Conservation (phyloP, 768 basidiomycete genomes). For the Dioszegia hungarica region DNA sequence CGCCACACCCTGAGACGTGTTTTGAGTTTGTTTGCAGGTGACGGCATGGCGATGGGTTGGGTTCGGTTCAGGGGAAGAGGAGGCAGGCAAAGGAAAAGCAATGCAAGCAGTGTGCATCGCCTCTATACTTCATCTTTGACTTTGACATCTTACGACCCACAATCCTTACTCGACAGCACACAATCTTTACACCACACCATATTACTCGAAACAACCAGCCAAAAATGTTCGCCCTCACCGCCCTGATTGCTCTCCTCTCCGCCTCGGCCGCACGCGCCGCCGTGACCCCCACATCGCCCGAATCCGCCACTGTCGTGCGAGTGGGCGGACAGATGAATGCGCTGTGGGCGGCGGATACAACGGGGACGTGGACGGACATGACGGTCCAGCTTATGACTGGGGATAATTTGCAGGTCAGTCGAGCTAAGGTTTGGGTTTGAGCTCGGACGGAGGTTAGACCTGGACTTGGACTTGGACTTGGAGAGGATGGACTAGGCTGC, state of each 20-base stretch:
- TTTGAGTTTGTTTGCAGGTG: neutral
- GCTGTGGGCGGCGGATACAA: slow-evolving; percentile 8
- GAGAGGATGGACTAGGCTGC: neutral
- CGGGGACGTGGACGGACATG: slow-evolving; percentile 6
- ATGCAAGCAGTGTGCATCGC: no score
- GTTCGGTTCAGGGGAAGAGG: no score
- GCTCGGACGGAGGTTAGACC: neutral
- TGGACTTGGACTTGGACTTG: neutral
- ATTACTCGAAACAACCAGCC: neutral
- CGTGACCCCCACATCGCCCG: slow-evolving; percentile 8
- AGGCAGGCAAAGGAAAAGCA: no score
- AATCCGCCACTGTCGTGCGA: neutral
- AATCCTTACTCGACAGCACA: neutral
- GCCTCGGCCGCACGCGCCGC: neutral
- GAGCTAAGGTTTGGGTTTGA: neutral
- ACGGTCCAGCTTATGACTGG: slow-evolving; percentile 9
- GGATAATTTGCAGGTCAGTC: slow-evolving; percentile 3
- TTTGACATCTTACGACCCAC: neutral
- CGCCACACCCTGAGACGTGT: neutral
- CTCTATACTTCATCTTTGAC: neutral
- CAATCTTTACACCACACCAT: neutral
- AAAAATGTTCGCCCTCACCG: neutral
- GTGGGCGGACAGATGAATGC: slow-evolving; percentile 1
- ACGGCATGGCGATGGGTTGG: no score
- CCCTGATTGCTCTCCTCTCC: neutral